Base-by-base conservation (phyloP, 1,284 basidiomycete genomes). In the Sanghuangporus sanghuang region DNA sequence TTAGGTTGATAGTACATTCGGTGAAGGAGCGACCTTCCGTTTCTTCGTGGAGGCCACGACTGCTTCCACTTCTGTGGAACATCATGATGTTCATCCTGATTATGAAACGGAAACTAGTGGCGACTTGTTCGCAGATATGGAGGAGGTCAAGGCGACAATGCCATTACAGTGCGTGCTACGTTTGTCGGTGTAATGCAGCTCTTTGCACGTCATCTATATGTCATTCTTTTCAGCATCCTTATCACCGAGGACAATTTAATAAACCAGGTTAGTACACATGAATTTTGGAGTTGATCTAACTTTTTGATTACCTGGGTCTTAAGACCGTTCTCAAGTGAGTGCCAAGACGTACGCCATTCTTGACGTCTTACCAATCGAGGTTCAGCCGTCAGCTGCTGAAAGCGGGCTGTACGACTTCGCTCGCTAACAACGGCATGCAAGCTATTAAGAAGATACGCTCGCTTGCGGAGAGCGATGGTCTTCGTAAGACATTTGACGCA, bases 191-290 rank as follows among this genome's bases (percentile, higher is more conserved):
- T 39, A 16, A 18, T 32, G 6, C 44, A 46, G 14, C 5, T 7
- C 44, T 46, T 4, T n/a, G 14, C 16, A 46, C 14, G 27, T 32
- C 27, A 32, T 32, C 27, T 5, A 59, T 7, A 14, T 59, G 57
- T 1, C 6, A 12, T 21, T 9, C 38, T 59, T 16, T 18, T 23
- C 38, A 69, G 68, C 18, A 66, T 72, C 49, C 65, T 72, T 16
- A 69, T 72, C 48, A 71, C 71, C 8, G 71, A 72, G 50, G 71
- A 72, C 46, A 69, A 69, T 63, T 36, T 68, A 23, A 68, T 68
- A 27, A 72, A 72, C 50, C 69, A 69, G 63, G 69, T 70, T 46
- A 46, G 64, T 46, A n/a, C 16, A 39, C 27, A 36, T 42, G 14
- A 14, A 12, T 52, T 27, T 6, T 16, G 6, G 11, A 16, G 1